Evolutionary conservation across 2,329 filamentous ascomycete species (phyloP).

Genomic region (Coniochaeta prunicola): DNA sequence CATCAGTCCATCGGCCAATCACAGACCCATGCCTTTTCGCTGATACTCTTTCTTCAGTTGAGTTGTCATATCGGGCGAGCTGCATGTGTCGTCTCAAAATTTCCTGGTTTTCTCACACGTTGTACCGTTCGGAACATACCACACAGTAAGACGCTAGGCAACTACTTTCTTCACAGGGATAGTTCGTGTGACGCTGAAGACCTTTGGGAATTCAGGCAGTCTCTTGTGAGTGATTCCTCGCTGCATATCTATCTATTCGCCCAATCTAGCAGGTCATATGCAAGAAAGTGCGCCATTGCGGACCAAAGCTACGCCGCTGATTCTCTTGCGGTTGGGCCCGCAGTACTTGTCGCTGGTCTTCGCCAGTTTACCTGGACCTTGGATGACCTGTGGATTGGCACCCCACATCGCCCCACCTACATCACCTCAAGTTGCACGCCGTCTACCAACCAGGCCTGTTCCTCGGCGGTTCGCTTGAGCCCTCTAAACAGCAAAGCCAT

Average conservation of each 20-base stretch:
- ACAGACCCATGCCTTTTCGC: neutral
- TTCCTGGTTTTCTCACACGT: neutral
- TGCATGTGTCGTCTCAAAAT: neutral
- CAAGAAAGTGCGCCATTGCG: neutral
- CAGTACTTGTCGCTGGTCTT: neutral
- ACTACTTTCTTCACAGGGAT: neutral
- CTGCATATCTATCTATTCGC: neutral
- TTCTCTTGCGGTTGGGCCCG: neutral
- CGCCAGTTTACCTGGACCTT: neutral
- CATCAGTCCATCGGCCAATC: neutral
- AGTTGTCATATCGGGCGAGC: neutral
- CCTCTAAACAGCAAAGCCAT: neutral
- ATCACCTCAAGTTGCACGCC: neutral
- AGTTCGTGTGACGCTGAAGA: neutral
- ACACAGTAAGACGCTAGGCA: neutral
- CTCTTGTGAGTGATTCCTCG: too few relatives aligned
- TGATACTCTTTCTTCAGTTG: neutral
- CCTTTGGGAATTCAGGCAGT: neutral
- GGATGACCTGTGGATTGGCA: neutral
- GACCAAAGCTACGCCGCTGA: neutral
- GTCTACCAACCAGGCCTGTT: neutral
- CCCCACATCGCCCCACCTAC: neutral
- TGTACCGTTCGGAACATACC: neutral
- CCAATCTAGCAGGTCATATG: neutral
- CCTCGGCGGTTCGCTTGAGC: neutral